phyloP scores from a whole-genome alignment of 2,329 filamentous ascomycete genomes.

The Mariannaea sp. region DNA sequence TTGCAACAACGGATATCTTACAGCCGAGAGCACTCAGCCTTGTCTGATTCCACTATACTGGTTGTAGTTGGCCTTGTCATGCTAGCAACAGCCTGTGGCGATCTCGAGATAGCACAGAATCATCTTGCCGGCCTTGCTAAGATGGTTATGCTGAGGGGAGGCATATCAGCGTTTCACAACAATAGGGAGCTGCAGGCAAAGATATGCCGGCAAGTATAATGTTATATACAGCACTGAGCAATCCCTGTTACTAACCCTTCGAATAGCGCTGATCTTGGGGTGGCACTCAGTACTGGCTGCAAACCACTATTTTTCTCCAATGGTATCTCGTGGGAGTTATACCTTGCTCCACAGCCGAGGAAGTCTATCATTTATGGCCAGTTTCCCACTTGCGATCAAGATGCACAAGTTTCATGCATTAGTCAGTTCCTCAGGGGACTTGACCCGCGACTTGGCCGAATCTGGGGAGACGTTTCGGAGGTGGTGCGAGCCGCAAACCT shows the following conservation, averaged over 20 bases:
- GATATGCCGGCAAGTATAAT: background rate
- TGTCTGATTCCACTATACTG: constrained; percentile 5
- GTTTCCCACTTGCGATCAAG: background rate
- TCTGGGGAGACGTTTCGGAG: constrained; percentile 3
- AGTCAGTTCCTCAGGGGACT: background rate
- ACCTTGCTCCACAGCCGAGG: background rate
- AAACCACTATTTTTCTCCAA: background rate
- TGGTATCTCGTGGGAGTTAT: constrained; percentile 2
- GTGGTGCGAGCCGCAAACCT: background rate
- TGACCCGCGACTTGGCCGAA: background rate
- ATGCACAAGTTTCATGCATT: background rate
- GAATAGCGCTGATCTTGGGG: constrained; percentile 2
- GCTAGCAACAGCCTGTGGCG: constrained; percentile 2
- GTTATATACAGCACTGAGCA: background rate
- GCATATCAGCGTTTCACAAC: background rate
- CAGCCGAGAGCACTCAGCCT: background rate
- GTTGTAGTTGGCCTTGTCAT: constrained; percentile 11
- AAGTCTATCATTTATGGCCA: background rate
- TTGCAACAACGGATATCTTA: background rate
- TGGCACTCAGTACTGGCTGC: background rate
- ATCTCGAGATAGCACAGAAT: background rate
- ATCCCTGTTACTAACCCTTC: background rate
- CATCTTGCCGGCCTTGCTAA: constrained; percentile 3
- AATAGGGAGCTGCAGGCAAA: constrained; percentile 4
- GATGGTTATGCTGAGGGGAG: constrained; percentile 3